Base-by-base conservation (phyloP, 148 eudicot species). In the Diospyros lotus region DNA sequence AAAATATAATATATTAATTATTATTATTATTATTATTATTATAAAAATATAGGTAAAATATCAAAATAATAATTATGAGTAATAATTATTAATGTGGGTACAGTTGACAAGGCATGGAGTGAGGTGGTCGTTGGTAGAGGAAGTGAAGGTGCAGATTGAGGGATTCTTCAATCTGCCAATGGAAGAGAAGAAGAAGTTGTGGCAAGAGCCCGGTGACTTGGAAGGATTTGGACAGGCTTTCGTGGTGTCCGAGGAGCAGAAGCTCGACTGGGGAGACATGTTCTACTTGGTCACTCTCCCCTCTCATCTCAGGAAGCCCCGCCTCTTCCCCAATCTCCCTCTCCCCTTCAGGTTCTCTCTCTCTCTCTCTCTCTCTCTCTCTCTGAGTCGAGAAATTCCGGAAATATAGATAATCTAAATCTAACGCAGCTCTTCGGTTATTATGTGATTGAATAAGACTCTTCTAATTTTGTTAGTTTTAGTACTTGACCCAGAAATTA, bases 61-160 rank as follows among this genome's bases (percentile, higher is more conserved):
- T 48, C 6, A 48, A 48, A 48, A 48, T 4, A 48, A 28, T 28
- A 28, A 28, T 28, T 28, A 0, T 28, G 28, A 28, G 28, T 28
- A 28, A 28, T 28, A 28, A 28, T 28, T n/a, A n/a, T n/a, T 28
- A 28, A 28, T 48, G 8, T 48, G 4, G 52, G 8, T 77, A 59
- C 53, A 81, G 84, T 39, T 81, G 80, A 74, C 73, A 14, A 81
- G 77, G 39, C 84, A 81, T 77, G 84, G 80, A 61, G 77, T 81
- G 56, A 62, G 71, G 52, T 18, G 64, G n/a, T 9, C 10, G 11
- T 59, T 66, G 67, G 58, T 81, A 5, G 80, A 81, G 69, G 73
- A 53, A 14, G 69, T 81, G 80, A 81, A 73, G 39, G 1, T 1
- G 4, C 80, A 69, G 66, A 63, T 63, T 45, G 46, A 62, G 58